These are phyloP conservation scores for Porcisia deanei DNA, from an alignment of 208 protist species.

Conservation along the genomic window DNA sequence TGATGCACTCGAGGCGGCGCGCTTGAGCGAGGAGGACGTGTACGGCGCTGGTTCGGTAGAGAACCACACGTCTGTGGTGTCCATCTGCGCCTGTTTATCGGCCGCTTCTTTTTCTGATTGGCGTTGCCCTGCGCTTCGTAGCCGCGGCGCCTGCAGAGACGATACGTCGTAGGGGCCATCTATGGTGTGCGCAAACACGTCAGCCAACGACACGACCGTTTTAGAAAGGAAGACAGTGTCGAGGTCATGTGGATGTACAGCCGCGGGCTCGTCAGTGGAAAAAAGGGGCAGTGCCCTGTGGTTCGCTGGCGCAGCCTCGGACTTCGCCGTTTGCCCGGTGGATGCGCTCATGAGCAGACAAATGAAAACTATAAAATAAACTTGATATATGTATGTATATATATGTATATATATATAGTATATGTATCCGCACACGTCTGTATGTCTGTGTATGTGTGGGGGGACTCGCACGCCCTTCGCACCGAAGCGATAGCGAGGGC, in stretches of 20 bases:
- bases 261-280: not conserved
- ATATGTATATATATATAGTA: too few species aligned
- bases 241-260: conserved; percentile 35
- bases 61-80: conserved; percentile 3
- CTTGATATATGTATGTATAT: too few species aligned
- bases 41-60: conserved; percentile 21
- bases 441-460: too few species aligned
- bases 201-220: conserved; percentile 30
- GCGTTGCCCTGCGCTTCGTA: not conserved
- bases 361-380: too few species aligned
- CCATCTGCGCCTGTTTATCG: not conserved
- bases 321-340: not conserved
- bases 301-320: not conserved
- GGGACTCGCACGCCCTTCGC: too few species aligned
- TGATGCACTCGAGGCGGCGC: not conserved
- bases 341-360: not conserved
- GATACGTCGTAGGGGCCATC: conserved; percentile 20
- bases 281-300: not conserved
- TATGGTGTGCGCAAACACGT: conserved; percentile 19
- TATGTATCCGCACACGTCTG: too few species aligned
- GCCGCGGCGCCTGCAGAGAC: not conserved
- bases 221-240: conserved; percentile 43
- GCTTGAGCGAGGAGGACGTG: conserved; percentile 8
- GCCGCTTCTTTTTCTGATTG: not conserved
- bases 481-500: too few species aligned